phyloP scores from a whole-genome alignment of 192 early-diverging fungal species.

The Entomortierella beljakovae region DNA sequence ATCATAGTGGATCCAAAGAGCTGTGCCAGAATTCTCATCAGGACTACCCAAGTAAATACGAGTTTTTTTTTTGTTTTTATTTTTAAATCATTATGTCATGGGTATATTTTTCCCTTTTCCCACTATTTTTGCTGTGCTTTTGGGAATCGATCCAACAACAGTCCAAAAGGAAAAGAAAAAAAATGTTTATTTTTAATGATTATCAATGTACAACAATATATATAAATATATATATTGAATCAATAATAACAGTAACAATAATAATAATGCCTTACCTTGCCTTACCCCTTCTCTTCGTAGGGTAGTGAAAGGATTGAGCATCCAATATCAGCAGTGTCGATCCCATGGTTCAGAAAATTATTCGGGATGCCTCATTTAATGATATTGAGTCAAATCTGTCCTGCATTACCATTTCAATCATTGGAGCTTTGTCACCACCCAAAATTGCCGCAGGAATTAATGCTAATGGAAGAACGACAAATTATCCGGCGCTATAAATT shows the following conservation, averaged over 20 bases:
- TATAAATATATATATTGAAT: too few relatives aligned
- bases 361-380: conserved; percentile 49
- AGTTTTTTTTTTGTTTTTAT: neutral
- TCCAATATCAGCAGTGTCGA: conserved; percentile 41
- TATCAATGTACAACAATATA: neutral
- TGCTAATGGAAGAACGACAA: conserved; percentile 77
- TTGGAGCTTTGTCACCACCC: conserved; percentile 65
- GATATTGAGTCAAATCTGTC: conserved; percentile 61
- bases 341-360: conserved; percentile 57
- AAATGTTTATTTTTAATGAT: neutral
- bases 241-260: neutral
- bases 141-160: neutral
- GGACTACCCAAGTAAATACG: conserved; percentile 27
- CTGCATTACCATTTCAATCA: conserved; percentile 57
- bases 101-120: too few relatives aligned
- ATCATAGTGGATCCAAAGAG: conserved; percentile 22
- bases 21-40: conserved; percentile 26
- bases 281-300: conserved; percentile 30
- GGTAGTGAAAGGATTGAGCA: conserved; percentile 70
- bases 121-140: too few relatives aligned
- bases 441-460: conserved; percentile 66
- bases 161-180: too few relatives aligned
- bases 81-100: too few relatives aligned
- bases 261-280: too few relatives aligned
- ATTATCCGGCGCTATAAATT: conserved; percentile 79